Percentiles rank a stretch among this genome's conserved stretches.
These are phyloP conservation scores for Aplosporella prunicola DNA, from an alignment of 2,329 filamentous ascomycete species.

Conservation along the genomic window DNA sequence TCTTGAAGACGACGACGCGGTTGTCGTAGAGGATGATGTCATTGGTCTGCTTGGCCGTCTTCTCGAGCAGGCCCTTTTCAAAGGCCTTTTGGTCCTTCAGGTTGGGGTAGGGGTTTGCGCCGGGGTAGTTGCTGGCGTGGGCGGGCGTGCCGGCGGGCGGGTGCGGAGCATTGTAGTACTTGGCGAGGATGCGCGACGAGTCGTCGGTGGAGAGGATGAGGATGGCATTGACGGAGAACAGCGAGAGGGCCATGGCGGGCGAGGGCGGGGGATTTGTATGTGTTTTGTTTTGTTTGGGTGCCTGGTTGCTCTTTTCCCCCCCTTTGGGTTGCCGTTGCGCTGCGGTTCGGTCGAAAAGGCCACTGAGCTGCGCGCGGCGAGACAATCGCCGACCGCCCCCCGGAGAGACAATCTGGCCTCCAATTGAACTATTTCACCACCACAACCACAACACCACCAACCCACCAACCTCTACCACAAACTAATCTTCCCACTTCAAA, in stretches of 20 bases:
- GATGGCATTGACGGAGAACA: constrained; percentile 46
- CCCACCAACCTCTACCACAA: neutral
- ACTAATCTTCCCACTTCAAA: no score
- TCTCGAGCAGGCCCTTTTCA: constrained; percentile 86
- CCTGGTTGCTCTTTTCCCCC: neutral
- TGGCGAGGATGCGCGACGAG: constrained; percentile 81
- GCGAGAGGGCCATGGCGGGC: constrained; percentile 37
- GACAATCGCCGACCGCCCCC: constrained; percentile 8
- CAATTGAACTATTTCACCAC: constrained; percentile 1
- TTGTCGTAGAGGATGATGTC: constrained; percentile 98
- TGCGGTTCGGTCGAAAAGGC: neutral
- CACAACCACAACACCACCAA: neutral
- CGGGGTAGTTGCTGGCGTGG: constrained; percentile 49
- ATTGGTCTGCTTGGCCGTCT: constrained; percentile 89
- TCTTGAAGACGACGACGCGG: constrained; percentile 93
- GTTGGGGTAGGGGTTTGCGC: constrained; percentile 72
- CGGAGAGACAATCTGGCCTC: no score
- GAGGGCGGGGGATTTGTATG: constrained; percentile 1
- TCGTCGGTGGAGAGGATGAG: constrained; percentile 58
- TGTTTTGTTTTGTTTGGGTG: neutral
- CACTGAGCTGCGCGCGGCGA: neutral
- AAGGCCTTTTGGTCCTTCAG: constrained; percentile 93
- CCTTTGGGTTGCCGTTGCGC: constrained; percentile 2
- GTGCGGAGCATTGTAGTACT: constrained; percentile 76
- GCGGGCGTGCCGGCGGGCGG: constrained; percentile 49